Evolutionary conservation across 495 filamentous ascomycete species (phyloP).

Genomic region (Podospora pseudocomata): DNA sequence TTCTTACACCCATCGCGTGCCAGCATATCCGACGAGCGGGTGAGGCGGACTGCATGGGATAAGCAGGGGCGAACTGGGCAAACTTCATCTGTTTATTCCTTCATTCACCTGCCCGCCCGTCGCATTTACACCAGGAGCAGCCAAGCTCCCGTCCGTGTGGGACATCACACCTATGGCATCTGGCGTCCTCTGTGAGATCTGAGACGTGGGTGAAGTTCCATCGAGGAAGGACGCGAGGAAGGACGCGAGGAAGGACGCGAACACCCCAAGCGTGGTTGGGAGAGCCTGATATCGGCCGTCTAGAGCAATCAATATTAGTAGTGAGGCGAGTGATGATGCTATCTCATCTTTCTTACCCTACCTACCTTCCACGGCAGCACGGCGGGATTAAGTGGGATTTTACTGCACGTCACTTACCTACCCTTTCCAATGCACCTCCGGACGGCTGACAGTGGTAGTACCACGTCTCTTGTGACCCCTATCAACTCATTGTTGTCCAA

Average conservation of each 20-base stretch:
- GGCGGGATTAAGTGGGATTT: neutral
- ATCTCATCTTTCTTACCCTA: neutral
- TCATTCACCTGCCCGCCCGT: neutral
- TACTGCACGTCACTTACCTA: conserved; percentile 4
- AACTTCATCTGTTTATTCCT: neutral
- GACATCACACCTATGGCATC: neutral
- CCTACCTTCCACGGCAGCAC: neutral
- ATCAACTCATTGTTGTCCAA: conserved; percentile 20
- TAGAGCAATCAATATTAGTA: neutral
- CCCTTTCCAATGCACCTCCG: neutral
- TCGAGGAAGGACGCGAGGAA: neutral
- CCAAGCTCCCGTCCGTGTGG: neutral
- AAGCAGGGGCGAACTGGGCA: neutral
- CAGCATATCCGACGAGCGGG: neutral
- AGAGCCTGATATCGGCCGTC: no score
- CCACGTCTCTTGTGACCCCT: conserved; percentile 15
- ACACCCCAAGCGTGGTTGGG: no score
- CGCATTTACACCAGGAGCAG: neutral
- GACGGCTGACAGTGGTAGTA: conserved; percentile 10
- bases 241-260: neutral
- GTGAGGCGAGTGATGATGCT: neutral
- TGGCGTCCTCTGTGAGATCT: neutral
- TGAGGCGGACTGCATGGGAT: neutral
- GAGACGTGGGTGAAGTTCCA: neutral
- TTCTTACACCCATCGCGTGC: neutral